These are phyloP conservation scores for Microsporum canis DNA, from an alignment of 2,329 filamentous ascomycete species.

Conservation along the genomic window DNA sequence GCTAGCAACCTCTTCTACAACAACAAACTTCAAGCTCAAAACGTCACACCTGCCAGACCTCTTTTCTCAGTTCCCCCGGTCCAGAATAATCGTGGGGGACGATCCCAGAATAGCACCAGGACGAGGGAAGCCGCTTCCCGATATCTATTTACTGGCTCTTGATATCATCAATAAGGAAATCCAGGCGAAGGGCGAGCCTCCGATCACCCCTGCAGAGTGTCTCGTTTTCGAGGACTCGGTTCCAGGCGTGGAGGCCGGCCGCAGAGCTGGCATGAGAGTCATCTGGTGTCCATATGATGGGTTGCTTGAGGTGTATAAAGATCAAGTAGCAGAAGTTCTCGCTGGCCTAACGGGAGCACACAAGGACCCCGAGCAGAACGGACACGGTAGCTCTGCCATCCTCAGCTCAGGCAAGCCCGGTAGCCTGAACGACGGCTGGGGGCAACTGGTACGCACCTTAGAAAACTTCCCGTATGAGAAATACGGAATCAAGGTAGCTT, in stretches of 20 bases:
- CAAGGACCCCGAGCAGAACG: slow-evolving; percentile 40
- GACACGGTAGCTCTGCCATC: slow-evolving; percentile 27
- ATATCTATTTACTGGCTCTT: slow-evolving; percentile 85
- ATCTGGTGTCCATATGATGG: slow-evolving; percentile 82
- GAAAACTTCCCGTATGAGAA: slow-evolving; percentile 49
- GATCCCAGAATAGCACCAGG: slow-evolving; percentile 65
- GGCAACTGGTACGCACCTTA: slow-evolving; percentile 40
- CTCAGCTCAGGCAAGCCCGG: slow-evolving; percentile 40
- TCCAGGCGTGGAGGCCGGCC: slow-evolving; percentile 78
- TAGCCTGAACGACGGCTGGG: slow-evolving; percentile 51
- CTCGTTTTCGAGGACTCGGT: slow-evolving; percentile 95
- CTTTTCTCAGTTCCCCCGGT: slow-evolving; percentile 50
- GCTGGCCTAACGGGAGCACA: slow-evolving; percentile 69
- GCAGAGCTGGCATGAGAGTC: slow-evolving; percentile 87
- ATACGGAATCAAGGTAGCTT: slow-evolving; percentile 43
- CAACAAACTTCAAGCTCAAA: slow-evolving; percentile 65
- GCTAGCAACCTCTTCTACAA: slow-evolving; percentile 69
- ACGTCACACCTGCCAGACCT: slow-evolving; percentile 45
- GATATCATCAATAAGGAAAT: slow-evolving; percentile 71
- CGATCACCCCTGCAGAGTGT: slow-evolving; percentile 72
- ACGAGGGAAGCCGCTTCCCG: slow-evolving; percentile 84
- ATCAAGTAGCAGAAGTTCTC: slow-evolving; percentile 67
- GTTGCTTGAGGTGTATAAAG: slow-evolving; percentile 62
- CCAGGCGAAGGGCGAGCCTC: slow-evolving; percentile 40
- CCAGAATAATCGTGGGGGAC: slow-evolving; percentile 74